Conservation (phyloP, 768 basidiomycete species). For the Boletus pseudopeckii region DNA sequence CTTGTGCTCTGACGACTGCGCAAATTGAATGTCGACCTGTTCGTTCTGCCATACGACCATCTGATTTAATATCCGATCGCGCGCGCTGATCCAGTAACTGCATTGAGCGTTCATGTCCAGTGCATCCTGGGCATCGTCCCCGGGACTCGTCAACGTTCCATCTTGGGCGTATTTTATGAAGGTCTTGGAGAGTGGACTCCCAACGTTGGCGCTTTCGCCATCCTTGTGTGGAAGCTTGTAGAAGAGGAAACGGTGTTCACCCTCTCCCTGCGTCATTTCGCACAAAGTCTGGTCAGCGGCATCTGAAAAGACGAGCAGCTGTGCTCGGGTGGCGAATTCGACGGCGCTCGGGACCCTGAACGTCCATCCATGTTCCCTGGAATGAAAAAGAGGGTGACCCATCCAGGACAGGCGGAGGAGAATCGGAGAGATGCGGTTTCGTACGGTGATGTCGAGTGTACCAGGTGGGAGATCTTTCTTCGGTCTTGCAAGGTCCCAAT, state of each 20-base stretch:
- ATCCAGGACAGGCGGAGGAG: conserved; percentile 87
- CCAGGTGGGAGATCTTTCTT: conserved; percentile 65
- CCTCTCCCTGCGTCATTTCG: conserved; percentile 41
- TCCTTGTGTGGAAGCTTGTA: conserved; percentile 97
- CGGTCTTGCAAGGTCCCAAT: conserved; percentile 81
- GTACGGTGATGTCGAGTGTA: conserved; percentile 79
- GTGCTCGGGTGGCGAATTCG: conserved; percentile 44
- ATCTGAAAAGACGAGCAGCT: conserved; percentile 56
- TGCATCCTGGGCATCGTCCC: conserved; percentile 76
- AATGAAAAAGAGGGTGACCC: conserved; percentile 80
- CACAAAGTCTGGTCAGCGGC: conserved; percentile 57
- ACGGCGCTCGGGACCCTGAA: conserved; percentile 65
- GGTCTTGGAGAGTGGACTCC: conserved; percentile 82
- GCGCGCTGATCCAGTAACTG: conserved; percentile 95
- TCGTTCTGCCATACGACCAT: conserved; percentile 82
- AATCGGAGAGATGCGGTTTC: conserved; percentile 78
- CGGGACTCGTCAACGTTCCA: conserved; percentile 80
- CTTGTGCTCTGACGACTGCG: conserved; percentile 37
- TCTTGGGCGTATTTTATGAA: conserved; percentile 89
- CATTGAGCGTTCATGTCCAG: conserved; percentile 91
- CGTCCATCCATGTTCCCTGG: conserved; percentile 87
- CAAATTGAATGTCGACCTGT: conserved; percentile 51
- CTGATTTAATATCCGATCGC: conserved; percentile 90
- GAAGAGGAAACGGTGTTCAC: conserved; percentile 51
- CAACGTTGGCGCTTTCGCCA: conserved; percentile 94